Evolutionary conservation across 1,284 basidiomycete genomes (phyloP).

Genomic region (Inonotus hispidus): DNA sequence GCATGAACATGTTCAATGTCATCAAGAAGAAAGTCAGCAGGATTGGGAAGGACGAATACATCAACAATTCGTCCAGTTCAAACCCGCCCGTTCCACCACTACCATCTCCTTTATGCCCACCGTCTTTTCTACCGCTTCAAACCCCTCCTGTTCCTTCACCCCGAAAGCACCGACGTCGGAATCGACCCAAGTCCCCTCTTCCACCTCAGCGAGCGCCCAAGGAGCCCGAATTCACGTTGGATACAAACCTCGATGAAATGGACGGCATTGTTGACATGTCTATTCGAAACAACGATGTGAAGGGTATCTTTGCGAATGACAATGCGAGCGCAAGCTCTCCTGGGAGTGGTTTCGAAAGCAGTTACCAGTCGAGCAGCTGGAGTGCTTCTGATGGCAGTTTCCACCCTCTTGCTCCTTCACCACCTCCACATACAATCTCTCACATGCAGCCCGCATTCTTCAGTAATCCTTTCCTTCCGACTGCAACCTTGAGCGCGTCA

Average conservation of each 20-base stretch:
- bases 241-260: slow-evolving; percentile 78
- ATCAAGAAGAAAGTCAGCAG: slow-evolving; percentile 30
- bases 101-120: slow-evolving; percentile 24
- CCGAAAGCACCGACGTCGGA: slow-evolving; percentile 25
- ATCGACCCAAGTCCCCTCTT: slow-evolving; percentile 29
- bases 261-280: slow-evolving; percentile 73
- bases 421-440: slow-evolving; percentile 21
- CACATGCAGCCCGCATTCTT: slow-evolving; percentile 32
- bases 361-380: slow-evolving; percentile 17
- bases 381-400: slow-evolving; percentile 19
- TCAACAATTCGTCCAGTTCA: not conserved
- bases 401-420: slow-evolving; percentile 21
- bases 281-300: slow-evolving; percentile 24
- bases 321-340: slow-evolving; percentile 35
- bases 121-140: slow-evolving; percentile 17
- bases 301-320: slow-evolving; percentile 19
- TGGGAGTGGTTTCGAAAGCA: slow-evolving; percentile 30
- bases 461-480: slow-evolving; percentile 42
- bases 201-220: slow-evolving; percentile 22
- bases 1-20: slow-evolving; percentile 27
- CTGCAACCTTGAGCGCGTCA: slow-evolving; percentile 18
- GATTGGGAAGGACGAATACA: slow-evolving; percentile 27
- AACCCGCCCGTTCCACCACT: slow-evolving; percentile 27
- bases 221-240: slow-evolving; percentile 44
- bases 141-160: slow-evolving; percentile 15